Percentiles rank a stretch among this genome's conserved stretches.
Evolutionary conservation across 139 green algal species (phyloP).

Genomic region (Coelastrella sp.): DNA sequence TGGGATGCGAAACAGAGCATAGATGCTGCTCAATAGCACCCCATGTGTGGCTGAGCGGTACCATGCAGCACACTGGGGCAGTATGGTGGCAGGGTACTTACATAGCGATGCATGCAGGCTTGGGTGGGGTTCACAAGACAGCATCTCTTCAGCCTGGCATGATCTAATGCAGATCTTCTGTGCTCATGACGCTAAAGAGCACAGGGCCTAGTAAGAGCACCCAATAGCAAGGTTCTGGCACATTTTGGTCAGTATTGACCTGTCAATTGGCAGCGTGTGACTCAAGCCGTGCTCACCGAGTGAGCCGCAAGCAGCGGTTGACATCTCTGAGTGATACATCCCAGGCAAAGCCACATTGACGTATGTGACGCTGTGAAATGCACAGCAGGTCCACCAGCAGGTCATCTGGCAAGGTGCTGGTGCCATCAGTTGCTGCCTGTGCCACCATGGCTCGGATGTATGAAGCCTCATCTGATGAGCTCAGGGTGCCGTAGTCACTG

Average conservation of each 20-base stretch:
- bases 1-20: not conserved
- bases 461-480: slow-evolving; percentile 29
- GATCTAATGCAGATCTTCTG: no score
- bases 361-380: slow-evolving; percentile 40
- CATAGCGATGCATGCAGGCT: no score
- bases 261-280: not conserved
- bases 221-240: no score
- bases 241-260: no score
- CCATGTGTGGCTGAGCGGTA: no score
- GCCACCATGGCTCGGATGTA: slow-evolving; percentile 57
- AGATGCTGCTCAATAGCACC: not conserved
- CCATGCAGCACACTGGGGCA: no score
- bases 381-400: slow-evolving; percentile 48
- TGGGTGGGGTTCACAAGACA: no score
- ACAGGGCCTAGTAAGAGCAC: no score
- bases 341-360: not conserved
- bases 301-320: slow-evolving; percentile 42
- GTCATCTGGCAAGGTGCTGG: not conserved
- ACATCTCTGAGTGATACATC: slow-evolving; percentile 56
- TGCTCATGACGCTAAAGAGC: no score
- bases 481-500: slow-evolving; percentile 52
- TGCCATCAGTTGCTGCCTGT: not conserved
- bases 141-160: no score
- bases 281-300: not conserved
- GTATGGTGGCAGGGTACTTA: no score